Evolutionary conservation across 768 basidiomycete genomes (phyloP).

Genomic region (Calocybe cyanea): DNA sequence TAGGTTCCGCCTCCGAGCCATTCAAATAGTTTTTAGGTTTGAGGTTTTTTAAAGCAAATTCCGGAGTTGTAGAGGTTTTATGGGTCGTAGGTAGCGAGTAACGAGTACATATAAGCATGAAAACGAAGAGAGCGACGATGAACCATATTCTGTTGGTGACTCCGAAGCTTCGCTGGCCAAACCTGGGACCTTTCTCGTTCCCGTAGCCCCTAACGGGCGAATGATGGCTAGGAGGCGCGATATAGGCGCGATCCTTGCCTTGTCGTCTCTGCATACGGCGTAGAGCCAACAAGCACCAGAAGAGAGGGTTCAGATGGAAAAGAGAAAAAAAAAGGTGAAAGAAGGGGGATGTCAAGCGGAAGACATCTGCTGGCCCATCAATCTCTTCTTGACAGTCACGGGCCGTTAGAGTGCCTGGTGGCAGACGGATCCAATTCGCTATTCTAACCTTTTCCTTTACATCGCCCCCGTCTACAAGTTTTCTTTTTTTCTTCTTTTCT

Average conservation of each 20-base stretch:
- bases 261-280: constrained; percentile 59
- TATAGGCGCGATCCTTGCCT: constrained; percentile 50
- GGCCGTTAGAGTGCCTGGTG: too few relatives aligned
- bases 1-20: constrained; percentile 44
- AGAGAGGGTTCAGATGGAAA: too few relatives aligned
- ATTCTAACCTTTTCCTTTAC: too few relatives aligned
- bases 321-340: constrained; percentile 20
- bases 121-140: constrained; percentile 50
- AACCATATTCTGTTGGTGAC: constrained; percentile 70
- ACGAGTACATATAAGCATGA: constrained; percentile 54
- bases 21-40: constrained; percentile 85
- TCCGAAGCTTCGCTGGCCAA: constrained; percentile 54
- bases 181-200: constrained; percentile 49
- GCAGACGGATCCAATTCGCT: not conserved
- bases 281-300: too few relatives aligned
- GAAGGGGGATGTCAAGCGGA: constrained; percentile 18
- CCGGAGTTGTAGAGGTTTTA: constrained; percentile 16
- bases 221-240: constrained; percentile 39
- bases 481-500: not conserved
- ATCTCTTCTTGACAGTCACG: too few relatives aligned
- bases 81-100: constrained; percentile 43
- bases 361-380: not conserved
- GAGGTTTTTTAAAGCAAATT: constrained; percentile 38
- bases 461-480: not conserved
- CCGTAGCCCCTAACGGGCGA: constrained; percentile 45